Evolutionary conservation across 2,329 filamentous ascomycete species (phyloP).

Genomic region (Xylariaceae sp.): DNA sequence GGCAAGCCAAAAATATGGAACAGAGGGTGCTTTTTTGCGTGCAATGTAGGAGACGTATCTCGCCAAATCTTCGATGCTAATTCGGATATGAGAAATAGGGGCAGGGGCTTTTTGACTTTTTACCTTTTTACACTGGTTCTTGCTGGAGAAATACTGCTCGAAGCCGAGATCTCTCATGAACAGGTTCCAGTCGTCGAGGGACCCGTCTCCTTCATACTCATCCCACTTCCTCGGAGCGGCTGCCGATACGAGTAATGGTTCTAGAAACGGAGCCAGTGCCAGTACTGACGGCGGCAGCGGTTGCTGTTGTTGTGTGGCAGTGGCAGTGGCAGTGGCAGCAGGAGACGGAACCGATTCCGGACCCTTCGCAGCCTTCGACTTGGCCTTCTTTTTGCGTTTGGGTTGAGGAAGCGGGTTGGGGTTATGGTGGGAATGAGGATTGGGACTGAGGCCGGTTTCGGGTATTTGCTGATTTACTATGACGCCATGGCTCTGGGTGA

Average conservation of each 20-base stretch:
- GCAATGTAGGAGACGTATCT: too few species aligned
- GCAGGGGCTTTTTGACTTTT: constrained; percentile 5
- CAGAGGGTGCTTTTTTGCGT: background rate
- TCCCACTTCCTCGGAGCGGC: constrained; percentile 5
- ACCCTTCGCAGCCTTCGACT: background rate
- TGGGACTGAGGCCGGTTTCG: too few species aligned
- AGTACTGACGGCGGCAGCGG: background rate
- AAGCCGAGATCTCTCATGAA: constrained; percentile 42
- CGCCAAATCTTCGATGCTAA: too few species aligned
- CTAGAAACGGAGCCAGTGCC: background rate
- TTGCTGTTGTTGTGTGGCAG: background rate
- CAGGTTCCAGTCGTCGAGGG: constrained; percentile 39
- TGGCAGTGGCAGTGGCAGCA: too few species aligned
- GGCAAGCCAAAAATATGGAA: background rate
- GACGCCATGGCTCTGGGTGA: too few species aligned
- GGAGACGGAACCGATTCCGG: too few species aligned
- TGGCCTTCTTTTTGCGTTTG: background rate
- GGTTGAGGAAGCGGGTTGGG: too few species aligned
- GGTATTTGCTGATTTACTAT: too few species aligned
- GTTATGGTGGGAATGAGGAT: too few species aligned
- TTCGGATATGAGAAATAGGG: background rate
- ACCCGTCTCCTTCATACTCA: constrained; percentile 17
- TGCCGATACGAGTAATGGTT: background rate
- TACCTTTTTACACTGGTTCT: constrained; percentile 42
- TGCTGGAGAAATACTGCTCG: constrained; percentile 34